A percentile compares a stretch with the other conserved stretches of the same genome.
Evolutionary conservation across 2,329 filamentous ascomycete genomes (phyloP).

Genomic region (Xylariaceae sp.): DNA sequence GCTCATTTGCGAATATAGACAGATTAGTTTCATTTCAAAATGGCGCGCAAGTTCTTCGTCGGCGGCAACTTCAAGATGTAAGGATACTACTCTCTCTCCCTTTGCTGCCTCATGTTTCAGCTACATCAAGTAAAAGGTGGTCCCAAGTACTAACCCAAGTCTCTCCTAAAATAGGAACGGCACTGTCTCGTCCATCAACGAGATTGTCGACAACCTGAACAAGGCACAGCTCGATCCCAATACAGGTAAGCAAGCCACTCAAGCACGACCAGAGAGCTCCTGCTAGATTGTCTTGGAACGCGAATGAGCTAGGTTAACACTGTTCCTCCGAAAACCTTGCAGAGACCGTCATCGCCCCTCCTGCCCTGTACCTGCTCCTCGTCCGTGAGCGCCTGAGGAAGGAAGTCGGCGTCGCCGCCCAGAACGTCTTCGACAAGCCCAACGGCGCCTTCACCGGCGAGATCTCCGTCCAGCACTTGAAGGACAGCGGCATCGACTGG

Average conservation of each 20-base stretch:
- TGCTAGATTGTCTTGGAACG: too few relatives aligned
- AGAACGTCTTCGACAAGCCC: conserved; percentile 97
- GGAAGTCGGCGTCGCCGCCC: conserved; percentile 79
- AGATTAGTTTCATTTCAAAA: conserved; percentile 47
- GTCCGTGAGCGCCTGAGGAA: conserved; percentile 72
- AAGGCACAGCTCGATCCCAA: conserved; percentile 72
- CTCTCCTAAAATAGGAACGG: conserved; percentile 71
- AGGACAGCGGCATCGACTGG: conserved; percentile 86
- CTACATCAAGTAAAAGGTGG: too few relatives aligned
- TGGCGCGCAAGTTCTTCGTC: conserved; percentile 95
- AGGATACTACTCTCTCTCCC: conserved; percentile 33
- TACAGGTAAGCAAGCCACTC: conserved; percentile 50
- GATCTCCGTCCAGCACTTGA: conserved; percentile 86
- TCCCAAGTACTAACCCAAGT: conserved; percentile 6
- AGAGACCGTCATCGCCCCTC: conserved; percentile 95
- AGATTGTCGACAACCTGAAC: conserved; percentile 88
- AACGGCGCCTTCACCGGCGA: conserved; percentile 97
- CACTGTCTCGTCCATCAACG: conserved; percentile 79
- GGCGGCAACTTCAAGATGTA: conserved; percentile 99
- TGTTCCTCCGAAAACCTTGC: conserved; percentile 18
- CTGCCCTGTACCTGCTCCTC: conserved; percentile 82
- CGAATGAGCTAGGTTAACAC: not conserved
- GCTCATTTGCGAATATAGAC: not conserved
- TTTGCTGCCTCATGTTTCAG: too few relatives aligned
- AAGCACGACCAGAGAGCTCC: not conserved